phyloP scores from a whole-genome alignment of 371 early-diverging fungal species.

The Mortierella sp. region DNA sequence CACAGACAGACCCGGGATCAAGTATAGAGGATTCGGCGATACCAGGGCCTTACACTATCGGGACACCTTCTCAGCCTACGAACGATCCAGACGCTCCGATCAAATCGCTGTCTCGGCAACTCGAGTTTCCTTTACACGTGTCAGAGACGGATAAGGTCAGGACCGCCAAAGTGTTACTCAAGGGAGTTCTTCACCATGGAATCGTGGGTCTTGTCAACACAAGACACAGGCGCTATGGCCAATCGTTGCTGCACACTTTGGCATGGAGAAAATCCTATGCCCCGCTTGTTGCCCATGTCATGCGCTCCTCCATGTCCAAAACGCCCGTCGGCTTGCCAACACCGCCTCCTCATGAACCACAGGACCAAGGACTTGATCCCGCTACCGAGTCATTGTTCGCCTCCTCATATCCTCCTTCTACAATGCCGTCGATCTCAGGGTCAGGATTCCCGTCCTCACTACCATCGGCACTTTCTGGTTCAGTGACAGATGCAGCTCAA shows the following conservation, averaged over 20 bases:
- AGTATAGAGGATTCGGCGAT: too few species aligned
- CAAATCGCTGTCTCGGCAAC: constrained; percentile 23
- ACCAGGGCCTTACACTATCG: too few species aligned
- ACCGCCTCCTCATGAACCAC: constrained; percentile 12
- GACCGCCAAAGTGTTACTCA: constrained; percentile 31
- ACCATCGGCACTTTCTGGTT: constrained; percentile 2
- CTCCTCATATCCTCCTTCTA: constrained; percentile 16
- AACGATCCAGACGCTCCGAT: constrained; percentile 19
- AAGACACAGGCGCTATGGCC: constrained; percentile 29
- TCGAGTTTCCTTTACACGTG: constrained; percentile 7
- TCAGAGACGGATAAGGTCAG: constrained; percentile 1
- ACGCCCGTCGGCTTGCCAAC: constrained; percentile 12
- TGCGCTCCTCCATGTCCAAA: constrained; percentile 3
- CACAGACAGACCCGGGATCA: too few species aligned
- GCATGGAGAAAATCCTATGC: constrained; percentile 36
- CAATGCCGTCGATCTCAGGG: neutral
- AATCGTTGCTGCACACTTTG: constrained; percentile 24
- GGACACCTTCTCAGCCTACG: neutral
- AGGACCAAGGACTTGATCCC: neutral
- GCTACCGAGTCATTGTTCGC: neutral
- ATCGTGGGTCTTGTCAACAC: constrained; percentile 40
- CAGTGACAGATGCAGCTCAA: neutral
- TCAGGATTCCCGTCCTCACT: constrained; percentile 14
- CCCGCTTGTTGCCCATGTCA: constrained; percentile 11
- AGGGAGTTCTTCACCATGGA: constrained; percentile 27